Conservation (phyloP, 2,329 filamentous ascomycete species). For the Apiospora hydei region DNA sequence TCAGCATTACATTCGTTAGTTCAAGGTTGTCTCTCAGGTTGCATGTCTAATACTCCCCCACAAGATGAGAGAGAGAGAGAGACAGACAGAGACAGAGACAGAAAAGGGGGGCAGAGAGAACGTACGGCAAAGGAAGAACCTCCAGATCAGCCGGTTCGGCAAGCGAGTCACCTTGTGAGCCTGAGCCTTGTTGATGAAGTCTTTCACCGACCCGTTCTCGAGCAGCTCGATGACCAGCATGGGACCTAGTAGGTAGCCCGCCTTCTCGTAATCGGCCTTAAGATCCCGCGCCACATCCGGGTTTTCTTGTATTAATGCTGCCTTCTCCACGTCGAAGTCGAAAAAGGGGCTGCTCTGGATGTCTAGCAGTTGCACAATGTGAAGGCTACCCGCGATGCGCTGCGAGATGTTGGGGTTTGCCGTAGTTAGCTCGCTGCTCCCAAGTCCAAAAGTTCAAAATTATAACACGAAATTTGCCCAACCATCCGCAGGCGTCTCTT, state of each 20-base stretch:
- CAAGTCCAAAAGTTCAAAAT: too few species aligned
- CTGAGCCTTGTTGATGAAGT: neutral
- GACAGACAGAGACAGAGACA: neutral
- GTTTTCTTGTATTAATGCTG: neutral
- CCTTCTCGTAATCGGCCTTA: neutral
- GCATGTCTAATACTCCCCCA: too few species aligned
- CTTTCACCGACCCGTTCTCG: neutral
- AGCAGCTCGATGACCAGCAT: neutral
- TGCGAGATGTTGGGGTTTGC: neutral
- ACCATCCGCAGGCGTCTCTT: too few species aligned
- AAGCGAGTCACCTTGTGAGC: too few species aligned
- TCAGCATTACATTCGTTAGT: neutral
- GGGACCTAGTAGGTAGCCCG: neutral
- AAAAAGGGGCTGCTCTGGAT: neutral
- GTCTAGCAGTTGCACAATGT: neutral
- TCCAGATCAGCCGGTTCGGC: conserved; percentile 2
- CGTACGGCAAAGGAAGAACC: neutral
- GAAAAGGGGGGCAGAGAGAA: neutral
- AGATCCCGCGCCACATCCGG: neutral
- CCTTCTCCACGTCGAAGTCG: neutral
- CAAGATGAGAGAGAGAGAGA: neutral
- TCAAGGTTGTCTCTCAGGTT: neutral
- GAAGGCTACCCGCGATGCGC: neutral
- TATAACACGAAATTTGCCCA: too few species aligned
- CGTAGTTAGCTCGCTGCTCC: neutral